phyloP scores from a whole-genome alignment of 805 yeast genomes.

The Metschnikowia henanensis region DNA sequence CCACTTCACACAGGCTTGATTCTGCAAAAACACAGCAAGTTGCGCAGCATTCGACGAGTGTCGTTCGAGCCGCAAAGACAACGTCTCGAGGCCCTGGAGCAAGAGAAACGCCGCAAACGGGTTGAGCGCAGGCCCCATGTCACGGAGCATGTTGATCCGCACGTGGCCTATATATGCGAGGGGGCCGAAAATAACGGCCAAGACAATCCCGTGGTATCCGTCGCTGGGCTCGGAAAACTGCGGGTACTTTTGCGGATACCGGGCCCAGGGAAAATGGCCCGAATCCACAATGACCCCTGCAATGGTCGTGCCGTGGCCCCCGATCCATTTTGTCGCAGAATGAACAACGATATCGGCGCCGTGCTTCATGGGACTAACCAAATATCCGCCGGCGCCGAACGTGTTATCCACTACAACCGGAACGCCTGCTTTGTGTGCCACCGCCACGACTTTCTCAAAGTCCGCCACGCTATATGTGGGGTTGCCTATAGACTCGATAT shows the following conservation, averaged over 20 bases:
- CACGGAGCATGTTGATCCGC: slow-evolving; percentile 85
- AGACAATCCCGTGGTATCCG: slow-evolving; percentile 87
- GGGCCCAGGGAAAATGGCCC: slow-evolving; percentile 90
- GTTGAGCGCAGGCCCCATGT: slow-evolving; percentile 84
- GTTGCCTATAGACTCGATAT: slow-evolving; percentile 88
- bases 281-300: slow-evolving; percentile 90
- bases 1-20: slow-evolving; percentile 74
- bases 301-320: slow-evolving; percentile 95
- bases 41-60: slow-evolving; percentile 80
- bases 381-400: slow-evolving; percentile 94
- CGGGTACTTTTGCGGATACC: slow-evolving; percentile 85
- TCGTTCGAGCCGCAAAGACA: slow-evolving; percentile 91
- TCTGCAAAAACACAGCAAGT: slow-evolving; percentile 75
- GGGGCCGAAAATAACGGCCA: slow-evolving; percentile 79
- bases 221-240: slow-evolving; percentile 89
- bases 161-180: slow-evolving; percentile 77
- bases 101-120: slow-evolving; percentile 88
- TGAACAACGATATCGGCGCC: slow-evolving; percentile 94
- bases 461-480: slow-evolving; percentile 93
- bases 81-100: slow-evolving; percentile 91
- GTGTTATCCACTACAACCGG: slow-evolving; percentile 96
- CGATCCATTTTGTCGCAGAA: slow-evolving; percentile 97
- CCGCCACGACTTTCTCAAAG: slow-evolving; percentile 68
- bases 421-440: slow-evolving; percentile 84
- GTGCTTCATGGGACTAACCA: slow-evolving; percentile 77